phyloP scores from a whole-genome alignment of 2,329 filamentous ascomycete genomes.

The Cytospora chrysosperma region DNA sequence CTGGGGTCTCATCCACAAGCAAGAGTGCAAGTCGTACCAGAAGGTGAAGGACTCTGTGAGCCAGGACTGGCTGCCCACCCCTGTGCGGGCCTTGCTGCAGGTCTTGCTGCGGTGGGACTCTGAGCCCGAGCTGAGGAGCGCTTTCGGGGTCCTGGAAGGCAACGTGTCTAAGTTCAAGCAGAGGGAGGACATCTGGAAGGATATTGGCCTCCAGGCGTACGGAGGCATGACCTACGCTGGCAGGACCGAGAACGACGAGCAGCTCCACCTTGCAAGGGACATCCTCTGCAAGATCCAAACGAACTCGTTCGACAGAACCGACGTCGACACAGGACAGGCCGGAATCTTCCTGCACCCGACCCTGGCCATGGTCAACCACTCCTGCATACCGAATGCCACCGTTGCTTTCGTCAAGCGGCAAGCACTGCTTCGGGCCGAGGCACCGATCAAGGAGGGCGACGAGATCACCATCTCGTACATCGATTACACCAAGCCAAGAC shows the following conservation, averaged over 20 bases:
- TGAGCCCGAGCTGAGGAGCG: conserved; percentile 34
- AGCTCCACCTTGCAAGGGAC: conserved; percentile 42
- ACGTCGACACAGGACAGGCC: conserved; percentile 50
- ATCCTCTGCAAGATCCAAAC: conserved; percentile 60
- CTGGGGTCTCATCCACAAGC: conserved; percentile 53
- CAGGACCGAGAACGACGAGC: conserved; percentile 36
- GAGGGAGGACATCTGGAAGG: conserved; percentile 40
- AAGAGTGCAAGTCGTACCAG: conserved; percentile 51
- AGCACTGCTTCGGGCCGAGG: conserved; percentile 51
- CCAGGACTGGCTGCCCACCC: conserved; percentile 48
- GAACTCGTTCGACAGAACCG: conserved; percentile 59
- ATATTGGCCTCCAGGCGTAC: conserved; percentile 49
- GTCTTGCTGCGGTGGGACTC: conserved; percentile 41
- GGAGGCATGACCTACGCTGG: conserved; percentile 50
- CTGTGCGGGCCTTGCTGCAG: conserved; percentile 54
- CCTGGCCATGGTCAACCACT: conserved; percentile 62
- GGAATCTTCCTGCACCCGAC: conserved; percentile 57
- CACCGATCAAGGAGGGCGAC: conserved; percentile 48
- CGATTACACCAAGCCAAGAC: conserved; percentile 48
- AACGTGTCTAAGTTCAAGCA: conserved; percentile 43
- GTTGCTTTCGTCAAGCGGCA: conserved; percentile 55
- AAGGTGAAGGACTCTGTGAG: conserved; percentile 35
- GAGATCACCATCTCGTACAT: conserved; percentile 64
- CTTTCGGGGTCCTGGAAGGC: conserved; percentile 44
- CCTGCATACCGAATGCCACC: conserved; percentile 59